Base-by-base conservation (phyloP, 495 filamentous ascomycete species). In the Collariella sp. region DNA sequence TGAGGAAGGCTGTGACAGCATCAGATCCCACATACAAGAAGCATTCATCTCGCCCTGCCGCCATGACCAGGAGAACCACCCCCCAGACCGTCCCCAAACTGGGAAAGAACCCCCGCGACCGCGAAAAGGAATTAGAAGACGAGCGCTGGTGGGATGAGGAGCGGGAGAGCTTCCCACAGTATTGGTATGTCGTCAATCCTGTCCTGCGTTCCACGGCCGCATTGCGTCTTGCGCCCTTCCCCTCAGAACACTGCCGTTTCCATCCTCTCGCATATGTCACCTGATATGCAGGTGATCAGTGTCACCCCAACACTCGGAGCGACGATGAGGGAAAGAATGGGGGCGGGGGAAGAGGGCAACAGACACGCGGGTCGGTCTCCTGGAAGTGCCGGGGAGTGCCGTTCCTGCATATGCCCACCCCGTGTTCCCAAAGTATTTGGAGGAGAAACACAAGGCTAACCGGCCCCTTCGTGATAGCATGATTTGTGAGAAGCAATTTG, bases 401-500 rank as follows among this genome's bases (percentile, higher is more conserved):
- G 71, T 75, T 75, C 70, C 72, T 75, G 72, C 72, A 71, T 70
- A 56, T 46, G 36, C 50, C 63, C 16, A n/a, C n/a, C n/a, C n/a
- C n/a, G n/a, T n/a, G n/a, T n/a, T n/a, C n/a, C n/a, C n/a, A n/a
- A n/a, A n/a, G n/a, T n/a, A n/a, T n/a, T n/a, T n/a, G n/a, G n/a
- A n/a, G 43, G 42, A 36, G 39, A 36, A 33, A 22, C n/a, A 26
- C 31, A 33, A 24, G 24, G 54, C 61, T 55, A 40, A 61, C 47
- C 56, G 45, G 46, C 59, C 60, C 49, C 64, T 62, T n/a, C 55
- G 46, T 47, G 56, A 33, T 47, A 77, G 75, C 63, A 77, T 77
- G 75, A 70, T 70, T n/a, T 77, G 75, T 60, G 75, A 75, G 50
- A 76, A 75, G 64, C 71, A 75, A 55, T 76, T 76, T 57, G 56